Evolutionary conservation across 176 grass and related monocot species (phyloP).

Genomic region (Carex cristatella): DNA sequence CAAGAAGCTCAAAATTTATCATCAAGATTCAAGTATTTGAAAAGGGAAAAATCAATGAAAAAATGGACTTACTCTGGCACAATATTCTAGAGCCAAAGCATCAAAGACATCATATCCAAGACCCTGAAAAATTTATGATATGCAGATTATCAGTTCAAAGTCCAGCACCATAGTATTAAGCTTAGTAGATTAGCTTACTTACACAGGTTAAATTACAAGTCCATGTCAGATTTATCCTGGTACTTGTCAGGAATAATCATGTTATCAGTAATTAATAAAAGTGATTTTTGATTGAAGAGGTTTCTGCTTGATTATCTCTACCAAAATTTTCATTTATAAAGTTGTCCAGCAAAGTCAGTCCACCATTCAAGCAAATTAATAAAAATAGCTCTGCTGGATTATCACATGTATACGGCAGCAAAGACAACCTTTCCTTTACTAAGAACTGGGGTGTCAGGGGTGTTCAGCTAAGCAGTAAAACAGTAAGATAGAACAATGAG

Average conservation of each 20-base stretch:
- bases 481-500: neutral
- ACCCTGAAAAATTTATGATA: slow-evolving; percentile 46
- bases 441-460: neutral
- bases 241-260: neutral
- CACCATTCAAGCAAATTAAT: neutral
- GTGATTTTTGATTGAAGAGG: neutral
- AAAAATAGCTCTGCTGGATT: neutral
- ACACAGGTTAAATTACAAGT: neutral
- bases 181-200: neutral
- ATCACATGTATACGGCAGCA: neutral
- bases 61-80: slow-evolving; percentile 72
- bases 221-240: neutral
- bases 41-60: neutral
- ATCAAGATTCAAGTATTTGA: neutral
- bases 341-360: neutral
- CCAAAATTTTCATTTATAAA: neutral
- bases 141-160: neutral
- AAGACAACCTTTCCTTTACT: neutral
- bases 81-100: slow-evolving; percentile 72
- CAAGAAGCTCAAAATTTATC: neutral
- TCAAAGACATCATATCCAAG: slow-evolving; percentile 78
- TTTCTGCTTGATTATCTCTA: neutral
- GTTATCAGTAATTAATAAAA: neutral
- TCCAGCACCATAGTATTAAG: neutral
- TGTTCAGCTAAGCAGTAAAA: neutral